Evolutionary conservation across 208 protist genomes (phyloP).

Genomic region (Leishmania martiniquensis): DNA sequence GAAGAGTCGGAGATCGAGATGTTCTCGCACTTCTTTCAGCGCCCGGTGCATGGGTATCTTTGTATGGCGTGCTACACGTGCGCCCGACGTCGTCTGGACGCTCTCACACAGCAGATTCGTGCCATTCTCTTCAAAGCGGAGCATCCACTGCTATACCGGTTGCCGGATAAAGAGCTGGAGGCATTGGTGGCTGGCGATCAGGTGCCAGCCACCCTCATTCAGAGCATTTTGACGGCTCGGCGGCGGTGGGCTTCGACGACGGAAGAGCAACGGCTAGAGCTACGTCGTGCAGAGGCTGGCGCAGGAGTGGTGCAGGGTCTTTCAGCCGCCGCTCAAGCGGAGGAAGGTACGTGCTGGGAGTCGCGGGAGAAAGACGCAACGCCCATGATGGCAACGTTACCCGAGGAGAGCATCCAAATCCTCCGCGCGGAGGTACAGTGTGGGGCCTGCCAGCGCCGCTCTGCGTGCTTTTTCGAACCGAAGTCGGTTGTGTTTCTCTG

Average conservation of each 20-base stretch:
- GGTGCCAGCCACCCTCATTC: conserved; percentile 19
- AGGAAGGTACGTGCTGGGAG: conserved; percentile 13
- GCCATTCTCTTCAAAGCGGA: conserved; percentile 64
- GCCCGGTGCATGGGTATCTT: conserved; percentile 79
- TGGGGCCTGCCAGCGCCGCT: conserved; percentile 63
- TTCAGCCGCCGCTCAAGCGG: not conserved
- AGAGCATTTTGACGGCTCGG: conserved; percentile 33
- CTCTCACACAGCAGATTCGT: conserved; percentile 69
- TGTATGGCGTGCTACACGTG: conserved; percentile 76
- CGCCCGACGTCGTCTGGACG: conserved; percentile 64
- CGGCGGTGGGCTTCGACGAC: conserved; percentile 14
- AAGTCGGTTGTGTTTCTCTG: conserved; percentile 75
- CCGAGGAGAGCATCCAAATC: conserved; percentile 46
- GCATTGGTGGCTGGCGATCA: conserved; percentile 27
- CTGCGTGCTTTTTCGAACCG: conserved; percentile 66
- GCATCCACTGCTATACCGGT: conserved; percentile 59
- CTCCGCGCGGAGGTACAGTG: conserved; percentile 59
- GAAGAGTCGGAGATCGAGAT: conserved; percentile 85
- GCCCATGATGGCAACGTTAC: conserved; percentile 22
- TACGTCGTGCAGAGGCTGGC: not conserved
- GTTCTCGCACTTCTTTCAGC: conserved; percentile 82
- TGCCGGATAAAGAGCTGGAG: conserved; percentile 31
- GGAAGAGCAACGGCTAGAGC: conserved; percentile 8
- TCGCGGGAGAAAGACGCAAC: not conserved
- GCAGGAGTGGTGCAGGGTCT: not conserved